These are phyloP conservation scores for Kwoniella pini DNA, from an alignment of 768 basidiomycete genomes.

Conservation along the genomic window DNA sequence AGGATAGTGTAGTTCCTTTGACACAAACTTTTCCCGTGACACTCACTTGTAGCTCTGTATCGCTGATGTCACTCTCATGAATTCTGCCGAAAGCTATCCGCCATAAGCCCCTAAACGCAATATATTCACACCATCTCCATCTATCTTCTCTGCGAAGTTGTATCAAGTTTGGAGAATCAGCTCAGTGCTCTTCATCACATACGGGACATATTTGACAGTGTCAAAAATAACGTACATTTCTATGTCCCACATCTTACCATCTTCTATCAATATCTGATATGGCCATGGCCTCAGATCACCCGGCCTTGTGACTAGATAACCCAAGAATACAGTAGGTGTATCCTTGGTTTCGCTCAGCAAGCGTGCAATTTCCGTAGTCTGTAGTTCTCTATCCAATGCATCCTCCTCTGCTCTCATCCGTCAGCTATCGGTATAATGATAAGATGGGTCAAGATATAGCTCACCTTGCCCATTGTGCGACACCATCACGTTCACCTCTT, in stretches of 20 bases:
- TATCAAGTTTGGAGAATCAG: background rate
- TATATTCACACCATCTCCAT: conserved; percentile 77
- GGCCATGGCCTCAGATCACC: conserved; percentile 48
- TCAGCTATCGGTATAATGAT: background rate
- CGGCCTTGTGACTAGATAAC: conserved; percentile 51
- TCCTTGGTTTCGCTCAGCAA: conserved; percentile 73
- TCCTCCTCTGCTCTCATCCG: conserved; percentile 68
- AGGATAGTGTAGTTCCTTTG: no score
- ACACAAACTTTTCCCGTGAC: no score
- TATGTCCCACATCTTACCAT: conserved; percentile 77
- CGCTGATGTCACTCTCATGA: conserved; percentile 79
- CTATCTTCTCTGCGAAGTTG: conserved; percentile 27
- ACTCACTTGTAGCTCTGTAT: conserved; percentile 71
- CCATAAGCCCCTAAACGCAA: conserved; percentile 67
- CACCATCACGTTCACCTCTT: conserved; percentile 76
- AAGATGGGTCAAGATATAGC: conserved; percentile 5
- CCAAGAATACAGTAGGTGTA: conserved; percentile 61
- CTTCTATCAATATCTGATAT: conserved; percentile 61
- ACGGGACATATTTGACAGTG: background rate
- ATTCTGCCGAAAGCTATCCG: conserved; percentile 67
- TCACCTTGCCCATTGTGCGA: conserved; percentile 88
- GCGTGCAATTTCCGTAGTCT: conserved; percentile 74
- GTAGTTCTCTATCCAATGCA: conserved; percentile 80
- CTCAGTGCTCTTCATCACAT: background rate
- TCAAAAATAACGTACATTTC: conserved; percentile 57